Percentiles rank a stretch among this genome's conserved stretches.
phyloP scores from a whole-genome alignment of 306 rosid species.

The Dalbergia oliveri region DNA sequence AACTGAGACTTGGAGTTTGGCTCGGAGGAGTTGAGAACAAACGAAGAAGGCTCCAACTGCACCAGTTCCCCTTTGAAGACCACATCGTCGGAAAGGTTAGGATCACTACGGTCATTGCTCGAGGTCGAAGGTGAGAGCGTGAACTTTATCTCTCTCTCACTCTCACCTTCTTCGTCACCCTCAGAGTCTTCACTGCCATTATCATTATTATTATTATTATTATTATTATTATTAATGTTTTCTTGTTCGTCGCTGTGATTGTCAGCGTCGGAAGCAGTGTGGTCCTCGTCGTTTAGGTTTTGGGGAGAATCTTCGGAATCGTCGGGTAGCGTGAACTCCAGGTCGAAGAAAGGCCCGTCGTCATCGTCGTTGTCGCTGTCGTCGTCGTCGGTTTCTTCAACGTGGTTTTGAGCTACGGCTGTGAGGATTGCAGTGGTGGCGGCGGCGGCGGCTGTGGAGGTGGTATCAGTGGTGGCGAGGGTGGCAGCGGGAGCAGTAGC shows the following conservation, averaged over 20 bases:
- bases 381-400: conserved; percentile 42
- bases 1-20: conserved; percentile 68
- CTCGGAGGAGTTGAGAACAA: conserved; percentile 53
- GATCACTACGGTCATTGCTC: conserved; percentile 59
- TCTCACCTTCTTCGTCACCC: neutral
- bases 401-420: conserved; percentile 42
- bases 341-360: conserved; percentile 86
- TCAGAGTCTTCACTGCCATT: neutral
- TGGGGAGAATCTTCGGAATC: conserved; percentile 42
- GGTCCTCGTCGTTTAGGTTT: conserved; percentile 1
- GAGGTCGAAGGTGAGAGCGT: conserved; percentile 81
- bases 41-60: conserved; percentile 60
- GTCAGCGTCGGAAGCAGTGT: neutral
- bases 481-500: neutral
- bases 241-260: neutral
- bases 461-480: neutral
- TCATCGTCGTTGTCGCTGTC: conserved; percentile 47
- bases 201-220: too few species aligned
- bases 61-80: conserved; percentile 70
- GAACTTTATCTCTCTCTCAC: conserved; percentile 67
- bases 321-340: conserved; percentile 74
- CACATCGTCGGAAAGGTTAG: conserved; percentile 60
- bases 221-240: too few species aligned
- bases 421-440: conserved; percentile 49
- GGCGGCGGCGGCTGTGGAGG: conserved; percentile 6